Conservation (phyloP, 2,329 filamentous ascomycete species). For the Raffaelea albimanens region DNA sequence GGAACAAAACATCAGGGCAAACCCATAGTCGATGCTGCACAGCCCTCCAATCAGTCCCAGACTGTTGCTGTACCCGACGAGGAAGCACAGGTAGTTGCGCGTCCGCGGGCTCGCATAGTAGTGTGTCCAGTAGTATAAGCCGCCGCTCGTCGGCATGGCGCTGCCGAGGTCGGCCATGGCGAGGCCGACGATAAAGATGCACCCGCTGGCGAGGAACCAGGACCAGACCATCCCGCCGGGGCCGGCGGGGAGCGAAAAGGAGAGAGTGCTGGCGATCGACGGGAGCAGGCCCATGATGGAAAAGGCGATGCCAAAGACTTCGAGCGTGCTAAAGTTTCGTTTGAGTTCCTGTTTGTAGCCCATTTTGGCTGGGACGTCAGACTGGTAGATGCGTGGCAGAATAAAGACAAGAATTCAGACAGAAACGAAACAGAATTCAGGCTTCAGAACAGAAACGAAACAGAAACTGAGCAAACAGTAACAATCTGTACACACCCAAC, state of each 20-base stretch:
- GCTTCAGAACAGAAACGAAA: no score
- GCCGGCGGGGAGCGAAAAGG: slow-evolving; percentile 49
- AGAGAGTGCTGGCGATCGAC: slow-evolving; percentile 49
- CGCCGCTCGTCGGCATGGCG: slow-evolving; percentile 49
- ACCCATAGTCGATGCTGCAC: slow-evolving; percentile 50
- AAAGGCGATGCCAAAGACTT: slow-evolving; percentile 51
- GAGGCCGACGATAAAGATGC: slow-evolving; percentile 50
- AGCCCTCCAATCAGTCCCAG: slow-evolving; percentile 51
- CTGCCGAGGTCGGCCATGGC: slow-evolving; percentile 46
- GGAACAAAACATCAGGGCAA: slow-evolving; percentile 48
- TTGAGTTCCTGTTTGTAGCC: slow-evolving; percentile 48
- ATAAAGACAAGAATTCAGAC: slow-evolving; percentile 11
- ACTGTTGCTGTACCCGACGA: slow-evolving; percentile 53
- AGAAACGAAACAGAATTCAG: no score
- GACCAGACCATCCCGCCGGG: slow-evolving; percentile 54
- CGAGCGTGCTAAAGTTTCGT: slow-evolving; percentile 52
- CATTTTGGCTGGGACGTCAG: slow-evolving; percentile 15
- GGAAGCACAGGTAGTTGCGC: slow-evolving; percentile 47
- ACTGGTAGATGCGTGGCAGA: slow-evolving; percentile 5
- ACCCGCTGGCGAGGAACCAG: slow-evolving; percentile 47
- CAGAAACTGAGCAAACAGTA: no score
- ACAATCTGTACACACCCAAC: slow-evolving; percentile 15
- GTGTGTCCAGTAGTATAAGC: slow-evolving; percentile 51
- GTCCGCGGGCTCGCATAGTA: slow-evolving; percentile 45
- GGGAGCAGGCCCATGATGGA: slow-evolving; percentile 53